Evolutionary conservation across 495 filamentous ascomycete species (phyloP), one percentile per base, ranked within the genome.

Genomic region (Penicillium fimorum): DNA sequence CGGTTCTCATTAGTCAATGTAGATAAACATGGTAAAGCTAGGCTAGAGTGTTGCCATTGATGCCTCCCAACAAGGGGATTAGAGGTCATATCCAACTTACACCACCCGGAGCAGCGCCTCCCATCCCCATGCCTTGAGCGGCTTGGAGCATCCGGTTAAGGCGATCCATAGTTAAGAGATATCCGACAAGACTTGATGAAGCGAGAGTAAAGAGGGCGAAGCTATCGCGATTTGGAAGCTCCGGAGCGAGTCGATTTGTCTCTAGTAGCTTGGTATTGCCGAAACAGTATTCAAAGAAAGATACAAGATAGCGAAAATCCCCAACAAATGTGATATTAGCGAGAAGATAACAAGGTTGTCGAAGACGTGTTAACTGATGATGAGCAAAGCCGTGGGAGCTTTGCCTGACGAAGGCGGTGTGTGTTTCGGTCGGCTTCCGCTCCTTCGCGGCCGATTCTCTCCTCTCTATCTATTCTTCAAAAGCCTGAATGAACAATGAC

Each of bases 131-230:
- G 72, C 85, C 84, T 64, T 88, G 87, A 65, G 87, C 88, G 59
- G 84, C 83, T 64, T 87, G 82, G 55, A 96, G 80, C 85, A 96
- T 87, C 64, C 87, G 80, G 68, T 87, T 87, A 67, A 96, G 84
- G 64, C 92, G 88, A 69, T 96, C 91, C 92, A 96, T 96, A 56
- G 43, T 56, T 61, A 52, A 55, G 44, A 40, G 49, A 53, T 70
- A 60, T 60, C 62, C 50, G 53, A 51, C 32, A 43, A 47, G 57
- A 48, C 59, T 49, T 50, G 53, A 65, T 54, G 44, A 58, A 55
- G 56, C 47, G 43, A 63, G 35, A 57, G 55, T 58, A 29, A 51
- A 57, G 59, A 46, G 47, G 58, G 30, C 35, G 65, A 68, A 65
- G 68, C 71, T 76, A 70, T 74, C 71, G 35, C 35, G 60, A 38